phyloP scores from a whole-genome alignment of 805 yeast genomes.

The Candida arabinofermentans region DNA sequence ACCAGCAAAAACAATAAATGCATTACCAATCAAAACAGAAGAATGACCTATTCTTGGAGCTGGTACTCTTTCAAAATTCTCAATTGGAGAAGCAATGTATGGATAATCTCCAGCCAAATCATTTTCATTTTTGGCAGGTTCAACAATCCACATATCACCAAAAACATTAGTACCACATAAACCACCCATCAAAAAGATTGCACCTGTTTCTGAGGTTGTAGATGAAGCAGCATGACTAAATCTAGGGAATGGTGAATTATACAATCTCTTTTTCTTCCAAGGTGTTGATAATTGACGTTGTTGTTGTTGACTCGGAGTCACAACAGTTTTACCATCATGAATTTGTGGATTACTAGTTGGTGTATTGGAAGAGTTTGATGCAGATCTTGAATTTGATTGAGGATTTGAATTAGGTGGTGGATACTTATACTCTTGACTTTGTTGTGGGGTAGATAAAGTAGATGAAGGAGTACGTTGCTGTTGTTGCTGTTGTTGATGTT shows the following conservation, averaged over 20 bases:
- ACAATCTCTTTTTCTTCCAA: constrained; percentile 62
- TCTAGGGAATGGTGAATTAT: constrained; percentile 87
- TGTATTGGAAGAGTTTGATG: constrained; percentile 1
- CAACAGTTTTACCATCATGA: too few relatives aligned
- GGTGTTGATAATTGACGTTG: constrained; percentile 37
- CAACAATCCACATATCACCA: constrained; percentile 92
- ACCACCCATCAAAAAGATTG: constrained; percentile 91
- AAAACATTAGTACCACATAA: constrained; percentile 86
- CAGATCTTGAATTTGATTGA: neutral
- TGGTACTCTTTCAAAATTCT: constrained; percentile 75
- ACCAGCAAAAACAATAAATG: constrained; percentile 94
- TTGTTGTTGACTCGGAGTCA: neutral
- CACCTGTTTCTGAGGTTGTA: constrained; percentile 72
- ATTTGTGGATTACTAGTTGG: neutral
- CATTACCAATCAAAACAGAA: constrained; percentile 86
- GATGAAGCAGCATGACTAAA: constrained; percentile 88
- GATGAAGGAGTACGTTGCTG: constrained; percentile 6
- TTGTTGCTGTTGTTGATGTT: constrained; percentile 3
- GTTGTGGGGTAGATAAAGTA: constrained; percentile 3
- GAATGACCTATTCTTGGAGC: constrained; percentile 98
- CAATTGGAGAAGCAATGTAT: constrained; percentile 49
- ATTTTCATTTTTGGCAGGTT: constrained; percentile 35
- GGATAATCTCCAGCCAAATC: constrained; percentile 28
- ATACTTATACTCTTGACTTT: neutral
- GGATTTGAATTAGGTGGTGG: constrained; percentile 1